Percentiles rank a stretch among this genome's conserved stretches.
phyloP scores from a whole-genome alignment of 768 basidiomycete species.

The Melanogaster broomeanus region DNA sequence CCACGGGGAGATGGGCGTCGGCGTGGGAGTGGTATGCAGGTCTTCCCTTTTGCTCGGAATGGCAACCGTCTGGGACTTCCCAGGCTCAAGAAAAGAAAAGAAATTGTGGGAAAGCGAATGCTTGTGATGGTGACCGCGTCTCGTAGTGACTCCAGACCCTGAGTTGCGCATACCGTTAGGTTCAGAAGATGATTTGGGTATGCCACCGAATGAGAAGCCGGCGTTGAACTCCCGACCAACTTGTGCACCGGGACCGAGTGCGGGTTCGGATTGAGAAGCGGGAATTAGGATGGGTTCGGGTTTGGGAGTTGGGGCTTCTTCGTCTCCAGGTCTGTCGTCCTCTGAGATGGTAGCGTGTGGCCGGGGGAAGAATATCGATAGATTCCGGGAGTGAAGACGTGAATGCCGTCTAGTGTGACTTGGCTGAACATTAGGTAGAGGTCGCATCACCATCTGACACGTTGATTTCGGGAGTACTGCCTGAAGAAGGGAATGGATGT shows the following conservation, averaged over 20 bases:
- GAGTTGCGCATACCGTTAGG: constrained; percentile 16
- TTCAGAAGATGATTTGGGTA: constrained; percentile 33
- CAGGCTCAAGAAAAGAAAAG: constrained; percentile 93
- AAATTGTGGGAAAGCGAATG: constrained; percentile 94
- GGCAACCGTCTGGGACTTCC: constrained; percentile 19
- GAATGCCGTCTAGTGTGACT: constrained; percentile 51
- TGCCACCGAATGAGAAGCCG: constrained; percentile 67
- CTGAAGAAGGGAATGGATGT: constrained; percentile 24
- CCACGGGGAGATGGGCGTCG: constrained; percentile 69
- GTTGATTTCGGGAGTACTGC: constrained; percentile 18
- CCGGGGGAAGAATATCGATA: constrained; percentile 89
- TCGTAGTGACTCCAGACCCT: constrained; percentile 25
- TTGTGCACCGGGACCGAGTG: constrained; percentile 21
- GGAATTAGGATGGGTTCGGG: constrained; percentile 44
- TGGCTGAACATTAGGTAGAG: constrained; percentile 11
- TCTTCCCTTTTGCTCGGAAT: constrained; percentile 29
- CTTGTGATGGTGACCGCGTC: constrained; percentile 85
- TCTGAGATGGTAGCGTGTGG: constrained; percentile 65
- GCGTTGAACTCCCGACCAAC: constrained; percentile 44
- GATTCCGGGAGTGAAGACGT: constrained; percentile 85
- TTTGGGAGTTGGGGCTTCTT: constrained; percentile 48
- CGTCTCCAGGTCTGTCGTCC: constrained; percentile 52
- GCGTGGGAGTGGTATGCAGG: constrained; percentile 59
- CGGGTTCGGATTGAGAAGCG: constrained; percentile 40
- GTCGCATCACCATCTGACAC: constrained; percentile 12